Percentiles rank a stretch among this genome's conserved stretches.
Evolutionary conservation across 2,329 filamentous ascomycete genomes (phyloP).

Genomic region (Colletotrichum horii): DNA sequence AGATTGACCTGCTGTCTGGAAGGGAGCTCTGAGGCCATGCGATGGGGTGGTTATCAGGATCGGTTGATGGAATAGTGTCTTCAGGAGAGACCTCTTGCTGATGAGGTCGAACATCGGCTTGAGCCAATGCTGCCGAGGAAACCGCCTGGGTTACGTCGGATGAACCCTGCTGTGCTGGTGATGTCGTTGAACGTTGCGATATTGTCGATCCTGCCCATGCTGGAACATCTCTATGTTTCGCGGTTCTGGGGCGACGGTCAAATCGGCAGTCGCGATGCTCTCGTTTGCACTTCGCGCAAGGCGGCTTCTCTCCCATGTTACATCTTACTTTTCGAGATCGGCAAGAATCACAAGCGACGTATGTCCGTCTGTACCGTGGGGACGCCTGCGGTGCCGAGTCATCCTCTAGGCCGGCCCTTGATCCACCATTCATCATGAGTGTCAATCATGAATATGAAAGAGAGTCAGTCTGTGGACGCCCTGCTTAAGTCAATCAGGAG

Average conservation of each 20-base stretch:
- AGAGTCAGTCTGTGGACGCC: background rate
- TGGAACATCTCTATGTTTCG: conserved; percentile 13
- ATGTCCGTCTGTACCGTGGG: conserved; percentile 3
- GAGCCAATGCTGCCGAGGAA: background rate
- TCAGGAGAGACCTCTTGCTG: background rate
- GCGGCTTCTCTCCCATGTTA: conserved; percentile 17
- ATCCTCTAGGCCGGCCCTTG: background rate
- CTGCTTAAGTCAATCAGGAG: background rate
- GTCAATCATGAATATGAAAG: background rate
- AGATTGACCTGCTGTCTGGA: background rate
- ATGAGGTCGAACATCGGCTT: background rate
- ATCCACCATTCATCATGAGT: background rate
- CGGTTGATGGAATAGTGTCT: background rate
- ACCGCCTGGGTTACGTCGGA: background rate
- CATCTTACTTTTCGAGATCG: conserved; percentile 16
- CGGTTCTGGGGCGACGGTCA: conserved; percentile 1
- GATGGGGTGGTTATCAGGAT: background rate
- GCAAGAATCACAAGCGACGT: conserved; percentile 20
- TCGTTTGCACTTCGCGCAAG: conserved; percentile 17
- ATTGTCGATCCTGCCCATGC: background rate
- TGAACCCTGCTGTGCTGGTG: background rate
- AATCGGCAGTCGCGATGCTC: conserved; percentile 20
- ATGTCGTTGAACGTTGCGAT: background rate
- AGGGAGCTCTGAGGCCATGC: background rate
- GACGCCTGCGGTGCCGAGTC: background rate